These are phyloP conservation scores for Wallacemonas sp. DNA, from an alignment of 208 protist genomes.

Conservation along the genomic window DNA sequence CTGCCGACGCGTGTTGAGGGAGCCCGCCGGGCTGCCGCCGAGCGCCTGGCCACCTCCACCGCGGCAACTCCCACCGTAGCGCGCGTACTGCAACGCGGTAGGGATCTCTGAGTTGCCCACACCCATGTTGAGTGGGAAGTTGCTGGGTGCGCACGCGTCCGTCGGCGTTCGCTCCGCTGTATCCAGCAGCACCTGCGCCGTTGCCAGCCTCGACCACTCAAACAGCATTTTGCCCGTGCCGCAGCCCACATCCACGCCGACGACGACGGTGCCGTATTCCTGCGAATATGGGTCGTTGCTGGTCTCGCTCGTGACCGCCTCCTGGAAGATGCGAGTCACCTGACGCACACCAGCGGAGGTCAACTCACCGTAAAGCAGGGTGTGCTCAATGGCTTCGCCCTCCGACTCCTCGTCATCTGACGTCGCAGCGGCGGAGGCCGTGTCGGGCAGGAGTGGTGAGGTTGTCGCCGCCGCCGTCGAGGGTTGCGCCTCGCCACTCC, in stretches of 20 bases:
- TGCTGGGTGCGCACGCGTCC: background rate
- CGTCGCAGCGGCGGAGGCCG: background rate
- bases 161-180: background rate
- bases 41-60: background rate
- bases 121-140: background rate
- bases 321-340: slow-evolving; percentile 1
- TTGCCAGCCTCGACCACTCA: slow-evolving; percentile 56
- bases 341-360: slow-evolving; percentile 66
- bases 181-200: slow-evolving; percentile 18
- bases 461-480: too few species aligned
- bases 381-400: slow-evolving; percentile 2
- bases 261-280: slow-evolving; percentile 24
- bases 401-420: background rate
- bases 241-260: slow-evolving; percentile 60
- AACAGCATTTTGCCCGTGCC: slow-evolving; percentile 76
- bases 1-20: background rate
- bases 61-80: background rate
- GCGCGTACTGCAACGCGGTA: slow-evolving; percentile 2
- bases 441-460: background rate
- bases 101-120: background rate
- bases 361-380: slow-evolving; percentile 74
- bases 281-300: background rate
- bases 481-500: too few species aligned
- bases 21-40: background rate
- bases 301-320: background rate